Percentiles rank a stretch among this genome's conserved stretches.
phyloP scores from a whole-genome alignment of 805 yeast genomes.

The Kuraishia hungarica region DNA sequence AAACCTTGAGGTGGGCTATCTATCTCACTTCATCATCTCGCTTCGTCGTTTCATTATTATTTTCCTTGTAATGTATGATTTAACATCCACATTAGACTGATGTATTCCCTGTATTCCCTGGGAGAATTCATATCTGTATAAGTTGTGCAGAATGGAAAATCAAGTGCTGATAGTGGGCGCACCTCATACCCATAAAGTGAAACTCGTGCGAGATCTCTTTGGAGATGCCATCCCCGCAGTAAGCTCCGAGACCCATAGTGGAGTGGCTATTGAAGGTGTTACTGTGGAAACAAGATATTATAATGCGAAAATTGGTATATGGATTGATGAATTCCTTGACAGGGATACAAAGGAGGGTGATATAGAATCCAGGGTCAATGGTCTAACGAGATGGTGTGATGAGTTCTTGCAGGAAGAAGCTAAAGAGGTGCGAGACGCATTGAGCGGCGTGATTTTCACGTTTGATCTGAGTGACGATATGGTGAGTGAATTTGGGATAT shows the following conservation, averaged over 20 bases:
- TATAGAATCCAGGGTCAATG: slow-evolving; percentile 8
- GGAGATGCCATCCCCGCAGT: slow-evolving; percentile 12
- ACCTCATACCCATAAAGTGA: slow-evolving; percentile 30
- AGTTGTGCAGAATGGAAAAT: slow-evolving; percentile 15
- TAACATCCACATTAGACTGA: too few species aligned
- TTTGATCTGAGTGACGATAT: slow-evolving; percentile 19
- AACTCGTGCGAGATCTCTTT: slow-evolving; percentile 14
- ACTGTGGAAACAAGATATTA: slow-evolving; percentile 17
- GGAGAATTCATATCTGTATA: too few species aligned
- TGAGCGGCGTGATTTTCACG: slow-evolving; percentile 38
- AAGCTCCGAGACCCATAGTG: slow-evolving; percentile 12
- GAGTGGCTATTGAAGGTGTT: slow-evolving; percentile 16
- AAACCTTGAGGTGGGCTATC: too few species aligned
- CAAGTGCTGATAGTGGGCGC: slow-evolving; percentile 38
- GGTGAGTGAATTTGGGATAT: background rate
- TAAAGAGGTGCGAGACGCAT: slow-evolving; percentile 32
- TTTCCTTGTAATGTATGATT: too few species aligned
- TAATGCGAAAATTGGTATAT: slow-evolving; percentile 15
- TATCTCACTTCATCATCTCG: too few species aligned
- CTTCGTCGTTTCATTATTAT: too few species aligned
- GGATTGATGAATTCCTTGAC: slow-evolving; percentile 21
- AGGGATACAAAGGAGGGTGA: slow-evolving; percentile 15
- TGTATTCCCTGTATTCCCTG: too few species aligned
- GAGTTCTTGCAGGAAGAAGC: slow-evolving; percentile 31
- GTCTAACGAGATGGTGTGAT: slow-evolving; percentile 25